Evolutionary conservation across 2,329 filamentous ascomycete genomes (phyloP).

Genomic region (Eutypa lata): DNA sequence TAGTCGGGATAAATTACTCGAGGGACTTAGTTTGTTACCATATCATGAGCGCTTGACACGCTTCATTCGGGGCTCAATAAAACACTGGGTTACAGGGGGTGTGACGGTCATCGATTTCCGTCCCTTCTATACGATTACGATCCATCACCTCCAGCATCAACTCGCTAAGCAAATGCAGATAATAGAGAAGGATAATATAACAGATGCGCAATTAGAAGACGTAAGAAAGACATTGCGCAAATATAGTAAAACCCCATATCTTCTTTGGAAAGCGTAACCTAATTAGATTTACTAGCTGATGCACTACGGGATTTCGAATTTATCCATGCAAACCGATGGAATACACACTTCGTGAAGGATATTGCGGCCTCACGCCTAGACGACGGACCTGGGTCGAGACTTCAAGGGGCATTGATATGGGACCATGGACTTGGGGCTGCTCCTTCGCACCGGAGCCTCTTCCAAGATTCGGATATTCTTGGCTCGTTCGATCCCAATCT

Average conservation of each 20-base stretch:
- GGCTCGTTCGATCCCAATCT: conserved; percentile 8
- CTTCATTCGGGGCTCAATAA: conserved; percentile 10
- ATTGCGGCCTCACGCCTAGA: conserved; percentile 9
- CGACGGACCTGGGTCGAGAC: conserved; percentile 6
- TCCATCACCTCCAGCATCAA: conserved; percentile 7
- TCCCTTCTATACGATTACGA: conserved; percentile 8
- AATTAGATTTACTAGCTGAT: conserved; percentile 1
- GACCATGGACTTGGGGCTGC: conserved; percentile 3
- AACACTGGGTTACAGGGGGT: conserved; percentile 3
- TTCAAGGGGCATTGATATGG: conserved; percentile 6
- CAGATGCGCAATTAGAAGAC: conserved; percentile 5
- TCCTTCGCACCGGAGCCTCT: conserved; percentile 6
- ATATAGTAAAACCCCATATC: conserved; percentile 2
- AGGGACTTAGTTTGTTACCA: conserved; percentile 5
- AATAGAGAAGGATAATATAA: conserved; percentile 1
- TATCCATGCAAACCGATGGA: conserved; percentile 9
- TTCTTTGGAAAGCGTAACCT: background rate
- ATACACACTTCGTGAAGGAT: conserved; percentile 9
- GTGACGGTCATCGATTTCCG: conserved; percentile 9
- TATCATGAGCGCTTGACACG: conserved; percentile 7
- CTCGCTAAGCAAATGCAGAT: conserved; percentile 3
- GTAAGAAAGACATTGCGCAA: conserved; percentile 4
- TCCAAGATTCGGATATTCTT: conserved; percentile 6
- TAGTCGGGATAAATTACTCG: no score
- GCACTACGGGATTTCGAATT: conserved; percentile 9